These are phyloP conservation scores for Plenodomus lindquistii DNA, from an alignment of 2,329 filamentous ascomycete genomes.

Conservation along the genomic window DNA sequence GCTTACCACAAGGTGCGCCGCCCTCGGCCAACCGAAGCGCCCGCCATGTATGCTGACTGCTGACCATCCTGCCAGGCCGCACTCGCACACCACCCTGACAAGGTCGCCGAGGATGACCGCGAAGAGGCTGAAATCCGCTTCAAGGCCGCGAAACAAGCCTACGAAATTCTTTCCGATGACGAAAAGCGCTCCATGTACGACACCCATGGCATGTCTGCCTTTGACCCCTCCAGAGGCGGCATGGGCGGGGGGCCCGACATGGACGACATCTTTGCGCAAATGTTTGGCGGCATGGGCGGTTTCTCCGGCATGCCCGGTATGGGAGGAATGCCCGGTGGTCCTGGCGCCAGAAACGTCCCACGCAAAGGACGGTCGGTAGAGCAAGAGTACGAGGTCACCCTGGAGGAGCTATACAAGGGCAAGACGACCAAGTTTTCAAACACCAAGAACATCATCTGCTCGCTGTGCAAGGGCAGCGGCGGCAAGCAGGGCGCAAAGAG, in stretches of 20 bases:
- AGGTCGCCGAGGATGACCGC: conserved; percentile 84
- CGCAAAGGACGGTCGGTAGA: conserved; percentile 81
- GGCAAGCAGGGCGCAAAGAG: conserved; percentile 91
- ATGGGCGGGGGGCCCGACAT: conserved; percentile 73
- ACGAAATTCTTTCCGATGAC: conserved; percentile 96
- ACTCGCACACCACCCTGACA: conserved; percentile 89
- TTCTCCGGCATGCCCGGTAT: conserved; percentile 66
- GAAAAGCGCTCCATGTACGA: conserved; percentile 93
- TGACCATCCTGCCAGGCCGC: conserved; percentile 64
- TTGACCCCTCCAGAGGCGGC: conserved; percentile 73
- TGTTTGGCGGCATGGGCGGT: conserved; percentile 64
- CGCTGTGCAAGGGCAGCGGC: conserved; percentile 82
- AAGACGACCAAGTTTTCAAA: conserved; percentile 97
- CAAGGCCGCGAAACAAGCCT: conserved; percentile 90
- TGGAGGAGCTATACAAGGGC: conserved; percentile 97
- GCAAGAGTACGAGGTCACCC: conserved; percentile 84
- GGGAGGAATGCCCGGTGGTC: conserved; percentile 55
- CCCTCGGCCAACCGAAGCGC: neutral
- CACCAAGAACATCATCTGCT: conserved; percentile 91
- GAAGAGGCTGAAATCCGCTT: conserved; percentile 87
- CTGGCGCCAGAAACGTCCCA: conserved; percentile 56
- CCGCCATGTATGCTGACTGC: neutral
- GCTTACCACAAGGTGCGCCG: conserved; percentile 84
- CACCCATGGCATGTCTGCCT: conserved; percentile 91
- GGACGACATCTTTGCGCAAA: conserved; percentile 89